phyloP scores from a whole-genome alignment of 371 early-diverging fungal genomes.

The Lichtheimia hyalospora region DNA sequence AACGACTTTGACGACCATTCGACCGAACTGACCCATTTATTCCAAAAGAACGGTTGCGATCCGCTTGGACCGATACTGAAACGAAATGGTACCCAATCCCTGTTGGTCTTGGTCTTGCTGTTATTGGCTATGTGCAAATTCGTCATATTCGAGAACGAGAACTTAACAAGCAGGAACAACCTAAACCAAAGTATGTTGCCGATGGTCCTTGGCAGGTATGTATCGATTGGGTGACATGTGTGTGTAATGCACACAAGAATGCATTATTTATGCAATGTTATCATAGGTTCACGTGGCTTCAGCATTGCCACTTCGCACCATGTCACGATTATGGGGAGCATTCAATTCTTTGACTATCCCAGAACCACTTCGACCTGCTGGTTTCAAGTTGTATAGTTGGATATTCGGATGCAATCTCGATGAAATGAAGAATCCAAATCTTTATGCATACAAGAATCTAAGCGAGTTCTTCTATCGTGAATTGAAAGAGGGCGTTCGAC shows the following conservation, averaged over 20 bases:
- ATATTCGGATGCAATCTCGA: conserved; percentile 90
- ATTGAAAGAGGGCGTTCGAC: conserved; percentile 75
- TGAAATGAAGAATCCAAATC: conserved; percentile 86
- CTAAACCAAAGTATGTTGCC: conserved; percentile 47
- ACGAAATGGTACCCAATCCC: conserved; percentile 79
- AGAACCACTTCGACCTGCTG: conserved; percentile 67
- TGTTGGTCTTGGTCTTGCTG: conserved; percentile 75
- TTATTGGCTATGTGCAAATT: conserved; percentile 71
- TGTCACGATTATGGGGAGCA: conserved; percentile 90
- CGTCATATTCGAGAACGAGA: conserved; percentile 46
- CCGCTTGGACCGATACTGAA: conserved; percentile 59
- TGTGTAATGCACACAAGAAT: too few relatives aligned
- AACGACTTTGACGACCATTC: too few relatives aligned
- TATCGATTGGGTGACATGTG: neutral
- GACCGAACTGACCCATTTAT: too few relatives aligned
- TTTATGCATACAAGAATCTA: conserved; percentile 81
- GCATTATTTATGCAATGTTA: neutral
- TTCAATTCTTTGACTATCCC: conserved; percentile 87
- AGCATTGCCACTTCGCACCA: conserved; percentile 81
- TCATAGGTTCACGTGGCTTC: conserved; percentile 80
- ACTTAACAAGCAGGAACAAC: conserved; percentile 22
- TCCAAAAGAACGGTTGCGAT: conserved; percentile 22
- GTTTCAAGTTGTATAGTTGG: conserved; percentile 78
- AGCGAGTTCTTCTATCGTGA: conserved; percentile 90
- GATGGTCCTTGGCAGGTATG: conserved; percentile 85